Percentiles rank a stretch among this genome's conserved stretches.
Evolutionary conservation across 108 stramenopile species (phyloP).

Genomic region (Aurantiochytrium sp.): DNA sequence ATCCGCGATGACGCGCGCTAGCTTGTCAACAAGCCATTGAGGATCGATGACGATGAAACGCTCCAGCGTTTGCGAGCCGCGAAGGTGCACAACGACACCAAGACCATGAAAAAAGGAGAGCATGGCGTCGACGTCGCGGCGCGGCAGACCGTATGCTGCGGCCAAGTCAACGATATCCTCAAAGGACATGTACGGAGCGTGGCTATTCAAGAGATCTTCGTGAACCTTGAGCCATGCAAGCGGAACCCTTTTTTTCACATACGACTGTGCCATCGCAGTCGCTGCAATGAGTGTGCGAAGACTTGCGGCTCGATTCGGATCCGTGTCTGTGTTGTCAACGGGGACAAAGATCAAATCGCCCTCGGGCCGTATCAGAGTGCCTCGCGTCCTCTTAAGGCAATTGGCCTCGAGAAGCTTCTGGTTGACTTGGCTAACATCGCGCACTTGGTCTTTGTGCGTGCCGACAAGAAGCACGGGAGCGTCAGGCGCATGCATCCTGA

Average conservation of each 20-base stretch:
- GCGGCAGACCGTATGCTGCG: neutral
- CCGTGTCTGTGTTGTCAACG: neutral
- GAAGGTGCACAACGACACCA: neutral
- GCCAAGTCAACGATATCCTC: neutral
- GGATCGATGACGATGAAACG: neutral
- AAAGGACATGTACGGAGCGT: neutral
- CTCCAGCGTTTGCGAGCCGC: neutral
- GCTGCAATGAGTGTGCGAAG: neutral
- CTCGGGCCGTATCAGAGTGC: no score
- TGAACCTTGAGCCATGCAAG: neutral
- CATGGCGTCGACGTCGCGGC: neutral
- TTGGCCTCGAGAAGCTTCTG: no score
- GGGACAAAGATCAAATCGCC: neutral
- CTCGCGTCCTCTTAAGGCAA: no score
- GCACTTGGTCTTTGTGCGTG: neutral
- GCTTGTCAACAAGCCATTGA: neutral
- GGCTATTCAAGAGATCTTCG: neutral
- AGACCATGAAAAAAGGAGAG: neutral
- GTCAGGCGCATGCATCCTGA: neutral
- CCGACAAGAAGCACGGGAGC: neutral
- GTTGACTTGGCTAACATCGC: no score
- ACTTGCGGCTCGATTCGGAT: neutral
- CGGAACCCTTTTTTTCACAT: neutral
- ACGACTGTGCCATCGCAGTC: neutral
- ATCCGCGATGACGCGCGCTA: neutral